phyloP scores from a whole-genome alignment of 805 yeast genomes.

The Pichia paraexigua region DNA sequence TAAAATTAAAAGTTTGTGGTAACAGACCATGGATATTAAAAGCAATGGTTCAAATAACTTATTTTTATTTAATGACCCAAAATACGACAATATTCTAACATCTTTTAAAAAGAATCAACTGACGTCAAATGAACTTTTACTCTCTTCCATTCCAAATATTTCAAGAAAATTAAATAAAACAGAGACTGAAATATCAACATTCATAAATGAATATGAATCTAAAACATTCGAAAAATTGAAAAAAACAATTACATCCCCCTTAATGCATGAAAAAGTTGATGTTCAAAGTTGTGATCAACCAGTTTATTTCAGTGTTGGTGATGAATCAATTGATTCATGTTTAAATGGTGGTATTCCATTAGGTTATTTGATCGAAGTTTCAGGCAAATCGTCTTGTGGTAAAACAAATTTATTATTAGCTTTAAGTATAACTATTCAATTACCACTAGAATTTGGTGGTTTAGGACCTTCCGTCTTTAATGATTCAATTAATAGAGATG shows the following conservation, averaged over 20 bases:
- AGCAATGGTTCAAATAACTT: background rate
- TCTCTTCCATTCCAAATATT: constrained; percentile 29
- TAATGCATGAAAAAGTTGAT: background rate
- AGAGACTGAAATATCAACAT: constrained; percentile 23
- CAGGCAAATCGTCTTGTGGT: constrained; percentile 81
- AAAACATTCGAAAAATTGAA: constrained; percentile 3
- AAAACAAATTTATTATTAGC: constrained; percentile 76
- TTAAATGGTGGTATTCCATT: constrained; percentile 46
- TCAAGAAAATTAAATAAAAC: constrained; percentile 29
- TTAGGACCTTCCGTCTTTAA: constrained; percentile 27
- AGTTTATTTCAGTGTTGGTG: constrained; percentile 43
- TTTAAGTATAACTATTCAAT: constrained; percentile 50
- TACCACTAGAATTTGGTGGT: constrained; percentile 41
- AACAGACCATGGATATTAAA: constrained; percentile 6
- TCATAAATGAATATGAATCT: constrained; percentile 12
- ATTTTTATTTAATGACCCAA: constrained; percentile 23
- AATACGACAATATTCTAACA: constrained; percentile 19
- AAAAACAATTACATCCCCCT: background rate
- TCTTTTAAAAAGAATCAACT: constrained; percentile 25
- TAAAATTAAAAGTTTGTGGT: too few relatives aligned
- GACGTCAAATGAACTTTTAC: constrained; percentile 34
- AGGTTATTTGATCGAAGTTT: constrained; percentile 60
- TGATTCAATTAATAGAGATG: constrained; percentile 8
- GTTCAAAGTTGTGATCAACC: background rate
- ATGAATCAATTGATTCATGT: constrained; percentile 37